Evolutionary conservation across 768 basidiomycete genomes (phyloP).

Genomic region (Thelephora ganbajun): DNA sequence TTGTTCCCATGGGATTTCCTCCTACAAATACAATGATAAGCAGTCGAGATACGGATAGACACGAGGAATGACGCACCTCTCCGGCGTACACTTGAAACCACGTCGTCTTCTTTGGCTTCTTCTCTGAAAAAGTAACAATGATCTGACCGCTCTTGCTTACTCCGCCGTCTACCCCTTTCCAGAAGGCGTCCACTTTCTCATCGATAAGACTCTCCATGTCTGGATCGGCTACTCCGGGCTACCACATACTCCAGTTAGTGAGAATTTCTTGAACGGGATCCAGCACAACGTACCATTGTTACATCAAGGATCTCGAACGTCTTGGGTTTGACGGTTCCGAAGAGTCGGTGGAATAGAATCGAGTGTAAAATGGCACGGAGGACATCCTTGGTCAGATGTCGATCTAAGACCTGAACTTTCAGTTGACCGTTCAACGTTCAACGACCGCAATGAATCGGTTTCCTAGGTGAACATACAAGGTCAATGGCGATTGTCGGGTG

Average conservation of each 20-base stretch:
- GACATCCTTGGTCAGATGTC: slow-evolving; percentile 58
- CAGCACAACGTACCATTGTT: slow-evolving; percentile 48
- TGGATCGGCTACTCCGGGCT: slow-evolving; percentile 71
- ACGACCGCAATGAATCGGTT: slow-evolving; percentile 5
- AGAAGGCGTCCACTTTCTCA: slow-evolving; percentile 67
- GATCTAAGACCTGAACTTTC: slow-evolving; percentile 46
- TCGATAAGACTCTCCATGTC: slow-evolving; percentile 59
- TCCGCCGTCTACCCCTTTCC: slow-evolving; percentile 59
- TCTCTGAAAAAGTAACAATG: slow-evolving; percentile 62
- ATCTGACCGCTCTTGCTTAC: slow-evolving; percentile 59
- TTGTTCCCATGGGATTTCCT: slow-evolving; percentile 81
- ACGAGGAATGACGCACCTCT: slow-evolving; percentile 14
- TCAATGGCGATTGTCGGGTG: slow-evolving; percentile 37
- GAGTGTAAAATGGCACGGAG: slow-evolving; percentile 67
- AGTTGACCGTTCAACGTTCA: slow-evolving; percentile 9
- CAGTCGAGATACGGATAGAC: background rate
- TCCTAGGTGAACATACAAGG: slow-evolving; percentile 19
- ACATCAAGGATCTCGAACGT: slow-evolving; percentile 73
- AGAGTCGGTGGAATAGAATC: slow-evolving; percentile 71
- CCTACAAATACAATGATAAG: slow-evolving; percentile 21
- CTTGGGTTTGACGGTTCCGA: slow-evolving; percentile 65
- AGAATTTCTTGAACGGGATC: background rate
- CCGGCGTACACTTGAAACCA: slow-evolving; percentile 36
- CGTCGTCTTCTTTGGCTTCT: slow-evolving; percentile 50
- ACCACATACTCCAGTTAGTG: background rate